Evolutionary conservation across 495 filamentous ascomycete species (phyloP).

Genomic region (Glarea lozoyensis): DNA sequence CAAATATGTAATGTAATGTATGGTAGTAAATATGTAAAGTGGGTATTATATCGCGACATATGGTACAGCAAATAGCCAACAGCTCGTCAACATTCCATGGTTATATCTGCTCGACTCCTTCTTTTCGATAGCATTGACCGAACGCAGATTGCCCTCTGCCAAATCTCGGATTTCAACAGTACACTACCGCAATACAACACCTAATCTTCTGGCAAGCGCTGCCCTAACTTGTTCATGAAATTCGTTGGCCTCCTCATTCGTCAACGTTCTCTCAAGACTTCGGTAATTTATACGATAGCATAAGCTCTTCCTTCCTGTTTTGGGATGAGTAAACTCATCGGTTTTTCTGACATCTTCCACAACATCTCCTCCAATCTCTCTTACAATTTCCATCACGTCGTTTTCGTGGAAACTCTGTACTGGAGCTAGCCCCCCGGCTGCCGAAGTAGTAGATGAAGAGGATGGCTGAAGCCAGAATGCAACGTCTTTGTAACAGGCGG

Average conservation of each 20-base stretch:
- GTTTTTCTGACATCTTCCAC: conserved; percentile 76
- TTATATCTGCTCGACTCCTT: too few species aligned
- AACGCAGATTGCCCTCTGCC: too few species aligned
- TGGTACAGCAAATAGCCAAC: too few species aligned
- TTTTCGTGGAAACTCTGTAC: conserved; percentile 71
- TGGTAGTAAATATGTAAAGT: too few species aligned
- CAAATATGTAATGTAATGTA: too few species aligned
- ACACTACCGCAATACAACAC: conserved; percentile 68
- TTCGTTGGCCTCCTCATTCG: conserved; percentile 64
- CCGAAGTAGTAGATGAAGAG: conserved; percentile 44
- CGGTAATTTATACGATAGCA: conserved; percentile 92
- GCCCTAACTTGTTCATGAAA: conserved; percentile 59
- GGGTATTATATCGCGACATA: too few species aligned
- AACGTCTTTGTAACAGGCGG: conserved; percentile 80
- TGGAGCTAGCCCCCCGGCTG: conserved; percentile 31
- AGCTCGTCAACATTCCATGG: too few species aligned
- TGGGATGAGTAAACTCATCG: conserved; percentile 87
- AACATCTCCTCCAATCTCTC: conserved; percentile 66
- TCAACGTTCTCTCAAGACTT: conserved; percentile 81
- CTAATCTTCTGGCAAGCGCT: conserved; percentile 55
- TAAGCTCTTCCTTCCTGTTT: conserved; percentile 69
- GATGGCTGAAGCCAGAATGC: conserved; percentile 77
- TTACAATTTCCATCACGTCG: conserved; percentile 91
- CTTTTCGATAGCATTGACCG: too few species aligned
- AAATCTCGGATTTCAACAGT: conserved; percentile 1